Percentiles rank a stretch among this genome's conserved stretches.
Evolutionary conservation across 73 alveolate genomes (phyloP).

Genomic region (Paramecium bursaria): DNA sequence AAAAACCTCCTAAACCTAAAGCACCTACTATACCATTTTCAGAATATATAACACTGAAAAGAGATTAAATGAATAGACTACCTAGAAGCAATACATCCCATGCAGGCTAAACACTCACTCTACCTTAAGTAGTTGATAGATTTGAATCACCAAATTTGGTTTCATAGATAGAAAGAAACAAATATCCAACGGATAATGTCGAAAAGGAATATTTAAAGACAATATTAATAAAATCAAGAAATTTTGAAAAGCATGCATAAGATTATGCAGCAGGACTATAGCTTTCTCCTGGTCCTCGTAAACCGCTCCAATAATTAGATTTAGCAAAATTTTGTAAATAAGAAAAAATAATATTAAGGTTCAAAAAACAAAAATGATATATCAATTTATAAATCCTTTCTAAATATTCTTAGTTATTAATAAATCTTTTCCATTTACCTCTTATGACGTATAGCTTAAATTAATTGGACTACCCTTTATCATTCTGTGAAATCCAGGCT

Average conservation of each 20-base stretch:
- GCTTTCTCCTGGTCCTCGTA: background rate
- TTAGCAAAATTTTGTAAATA: constrained; percentile 23
- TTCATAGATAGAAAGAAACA: background rate
- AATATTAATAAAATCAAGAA: no score
- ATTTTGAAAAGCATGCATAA: background rate
- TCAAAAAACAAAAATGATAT: constrained; percentile 21
- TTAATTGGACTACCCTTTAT: background rate
- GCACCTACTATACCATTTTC: no score
- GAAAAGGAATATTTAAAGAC: background rate
- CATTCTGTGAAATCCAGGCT: background rate
- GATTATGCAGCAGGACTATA: background rate
- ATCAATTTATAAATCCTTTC: constrained; percentile 2
- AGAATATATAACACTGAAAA: no score
- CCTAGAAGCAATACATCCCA: no score
- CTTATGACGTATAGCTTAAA: background rate
- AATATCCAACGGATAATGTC: background rate
- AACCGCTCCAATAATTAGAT: background rate
- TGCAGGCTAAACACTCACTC: no score
- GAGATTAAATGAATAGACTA: no score
- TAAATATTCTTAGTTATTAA: constrained; percentile 23
- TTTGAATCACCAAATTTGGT: constrained; percentile 46
- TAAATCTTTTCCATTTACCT: constrained; percentile 12
- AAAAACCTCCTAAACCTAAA: no score
- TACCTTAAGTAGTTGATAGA: no score
- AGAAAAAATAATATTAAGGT: constrained; percentile 1